Evolutionary conservation across 148 eudicot species (phyloP), one percentile per base, ranked within the genome.

Genomic region (Dysphania ambrosioides): DNA sequence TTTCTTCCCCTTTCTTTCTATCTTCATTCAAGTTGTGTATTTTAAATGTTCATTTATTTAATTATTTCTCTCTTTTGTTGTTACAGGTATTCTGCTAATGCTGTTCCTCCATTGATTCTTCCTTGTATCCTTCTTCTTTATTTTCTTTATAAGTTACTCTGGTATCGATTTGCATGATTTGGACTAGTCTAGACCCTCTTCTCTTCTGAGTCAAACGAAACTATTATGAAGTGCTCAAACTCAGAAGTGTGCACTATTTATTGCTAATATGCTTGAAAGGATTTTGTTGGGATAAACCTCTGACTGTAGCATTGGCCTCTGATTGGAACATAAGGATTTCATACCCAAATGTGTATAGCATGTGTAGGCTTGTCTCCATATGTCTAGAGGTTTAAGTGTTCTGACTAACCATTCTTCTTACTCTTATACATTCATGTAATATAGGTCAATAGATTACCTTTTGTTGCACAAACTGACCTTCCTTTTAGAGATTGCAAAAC

Each of bases 41-140:
- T 47, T 49, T 27, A n/a, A n/a, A n/a, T n/a, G 13, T 58, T 30
- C 13, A 16, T 66, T 6, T 26, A 16, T 55, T 66, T 31, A 32
- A 38, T 56, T 19, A 56, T 15, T 56, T 23, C 27, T 12, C 12
- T 67, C 53, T 66, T 73, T 51, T 7, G 61, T 68, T 19, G 66
- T 74, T 78, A 84, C 97, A 96, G 99, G 85, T 96, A 96, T 75
- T 70, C 89, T 8, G 79, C 74, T 62, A 90, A 84, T 85, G 91
- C 97, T 19, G 79, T 92, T 74, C 99, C 99, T 55, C 99, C 89
- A 57, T 83, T 83, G 73, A 62, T 92, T 36, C 88, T 84, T 79
- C 97, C 99, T 72, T 78, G 99, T 96, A 96, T 96, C 99, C 97
- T 95, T 88, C 27, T 19, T 74, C 3, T 78, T 62, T 62, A 19